Percentiles rank a stretch among this genome's conserved stretches.
phyloP scores from a whole-genome alignment of 306 rosid genomes.

The Argentina anserina region DNA sequence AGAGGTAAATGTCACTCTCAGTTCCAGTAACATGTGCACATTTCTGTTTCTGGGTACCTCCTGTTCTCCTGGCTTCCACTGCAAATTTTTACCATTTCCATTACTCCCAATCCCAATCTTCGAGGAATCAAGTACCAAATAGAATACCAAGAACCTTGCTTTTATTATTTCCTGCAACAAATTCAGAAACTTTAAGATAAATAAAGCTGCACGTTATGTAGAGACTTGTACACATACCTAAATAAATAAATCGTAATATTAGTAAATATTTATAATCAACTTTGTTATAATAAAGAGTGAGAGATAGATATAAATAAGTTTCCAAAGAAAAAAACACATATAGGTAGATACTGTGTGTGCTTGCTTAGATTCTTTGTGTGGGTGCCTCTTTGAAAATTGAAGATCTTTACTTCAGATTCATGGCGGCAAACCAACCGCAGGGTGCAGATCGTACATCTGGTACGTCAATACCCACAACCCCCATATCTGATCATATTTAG shows the following conservation, averaged over 20 bases:
- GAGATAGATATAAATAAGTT: not conserved
- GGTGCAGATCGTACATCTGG: constrained; percentile 63
- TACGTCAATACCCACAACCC: constrained; percentile 21
- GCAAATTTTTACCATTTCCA: not conserved
- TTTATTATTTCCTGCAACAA: not conserved
- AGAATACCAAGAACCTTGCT: too few species aligned
- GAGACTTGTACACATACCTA: not conserved
- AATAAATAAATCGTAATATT: not conserved
- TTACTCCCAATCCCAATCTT: not conserved
- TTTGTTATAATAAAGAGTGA: not conserved
- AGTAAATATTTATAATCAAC: not conserved
- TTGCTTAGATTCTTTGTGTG: constrained; percentile 34
- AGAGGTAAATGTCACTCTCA: not conserved
- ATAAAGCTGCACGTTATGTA: not conserved
- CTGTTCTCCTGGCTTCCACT: not conserved
- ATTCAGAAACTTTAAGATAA: not conserved
- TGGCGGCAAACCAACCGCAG: constrained; percentile 75
- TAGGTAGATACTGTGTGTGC: constrained; percentile 25
- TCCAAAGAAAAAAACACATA: not conserved
- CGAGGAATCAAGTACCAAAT: not conserved
- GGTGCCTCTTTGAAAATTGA: constrained; percentile 25
- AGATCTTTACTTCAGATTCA: constrained; percentile 51
- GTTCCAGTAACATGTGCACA: not conserved
- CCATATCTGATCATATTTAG: not conserved
- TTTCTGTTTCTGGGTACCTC: constrained; percentile 3